These are phyloP conservation scores for Alternaria sp. DNA, from an alignment of 2,329 filamentous ascomycete genomes.

Conservation along the genomic window DNA sequence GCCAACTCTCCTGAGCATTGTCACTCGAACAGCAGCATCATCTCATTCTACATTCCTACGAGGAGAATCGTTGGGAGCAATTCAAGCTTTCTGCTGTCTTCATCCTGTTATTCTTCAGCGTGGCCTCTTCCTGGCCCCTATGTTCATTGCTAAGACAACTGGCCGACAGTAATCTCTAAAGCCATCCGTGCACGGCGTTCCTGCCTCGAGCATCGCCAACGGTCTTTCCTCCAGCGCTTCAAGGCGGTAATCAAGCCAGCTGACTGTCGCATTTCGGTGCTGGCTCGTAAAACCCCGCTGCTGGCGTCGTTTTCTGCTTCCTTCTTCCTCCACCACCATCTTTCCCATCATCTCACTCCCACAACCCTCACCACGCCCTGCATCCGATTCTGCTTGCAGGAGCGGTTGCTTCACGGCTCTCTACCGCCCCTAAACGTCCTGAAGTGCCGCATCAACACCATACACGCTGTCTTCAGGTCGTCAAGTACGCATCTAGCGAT, in stretches of 20 bases:
- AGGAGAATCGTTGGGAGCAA: neutral
- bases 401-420: neutral
- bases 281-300: conserved; percentile 14
- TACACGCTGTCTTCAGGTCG: neutral
- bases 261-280: conserved; percentile 17
- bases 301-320: conserved; percentile 14
- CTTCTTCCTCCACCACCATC: conserved; percentile 5
- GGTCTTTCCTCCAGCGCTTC: conserved; percentile 13
- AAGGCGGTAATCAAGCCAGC: conserved; percentile 19
- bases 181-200: conserved; percentile 24
- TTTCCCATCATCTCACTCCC: conserved; percentile 10
- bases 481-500: neutral
- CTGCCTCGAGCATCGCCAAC: conserved; percentile 22
- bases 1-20: neutral
- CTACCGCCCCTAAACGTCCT: neutral
- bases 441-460: neutral
- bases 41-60: neutral
- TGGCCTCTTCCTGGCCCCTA: neutral
- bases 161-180: conserved; percentile 39
- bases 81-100: conserved; percentile 3
- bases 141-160: conserved; percentile 28
- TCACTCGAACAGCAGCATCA: conserved; percentile 4
- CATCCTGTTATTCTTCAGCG: neutral
- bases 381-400: conserved; percentile 1
- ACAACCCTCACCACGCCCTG: conserved; percentile 4